A percentile compares a stretch with the other conserved stretches of the same genome.
Evolutionary conservation across 164 flowering plant genomes (phyloP).

Genomic region (Kingdonia uniflora): DNA sequence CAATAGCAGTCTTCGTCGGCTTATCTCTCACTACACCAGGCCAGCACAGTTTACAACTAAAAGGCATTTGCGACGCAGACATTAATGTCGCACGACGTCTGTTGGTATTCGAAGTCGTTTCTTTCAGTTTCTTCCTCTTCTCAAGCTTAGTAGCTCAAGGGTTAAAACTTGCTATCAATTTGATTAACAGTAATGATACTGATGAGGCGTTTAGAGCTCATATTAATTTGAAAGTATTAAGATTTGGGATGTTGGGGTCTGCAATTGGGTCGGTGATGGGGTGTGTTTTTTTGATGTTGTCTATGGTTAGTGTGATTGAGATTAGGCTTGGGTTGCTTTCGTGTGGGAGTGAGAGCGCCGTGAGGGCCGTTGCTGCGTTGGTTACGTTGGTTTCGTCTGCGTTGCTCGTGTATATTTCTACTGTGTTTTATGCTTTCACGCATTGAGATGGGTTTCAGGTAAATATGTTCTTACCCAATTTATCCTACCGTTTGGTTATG

Average conservation of each 20-base stretch:
- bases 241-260: slow-evolving; percentile 30
- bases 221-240: slow-evolving; percentile 19
- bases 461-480: no score
- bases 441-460: background rate
- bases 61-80: slow-evolving; percentile 23
- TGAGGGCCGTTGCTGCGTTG: slow-evolving; percentile 16
- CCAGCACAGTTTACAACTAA: slow-evolving; percentile 31
- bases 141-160: slow-evolving; percentile 30
- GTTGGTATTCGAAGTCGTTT: slow-evolving; percentile 27
- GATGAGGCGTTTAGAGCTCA: slow-evolving; percentile 22
- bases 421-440: slow-evolving; percentile 20
- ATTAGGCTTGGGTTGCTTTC: slow-evolving; percentile 22
- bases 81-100: slow-evolving; percentile 27
- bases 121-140: slow-evolving; percentile 33
- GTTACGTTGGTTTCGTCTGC: slow-evolving; percentile 18
- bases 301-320: slow-evolving; percentile 31
- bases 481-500: no score
- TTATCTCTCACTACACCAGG: slow-evolving; percentile 38
- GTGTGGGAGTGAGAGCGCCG: slow-evolving; percentile 17
- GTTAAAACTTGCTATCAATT: slow-evolving; percentile 28
- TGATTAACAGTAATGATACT: slow-evolving; percentile 26
- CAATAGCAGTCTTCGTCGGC: slow-evolving; percentile 56
- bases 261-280: slow-evolving; percentile 35
- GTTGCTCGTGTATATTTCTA: slow-evolving; percentile 17
- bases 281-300: slow-evolving; percentile 27